Evolutionary conservation across 2,329 filamentous ascomycete genomes (phyloP), one percentile per base, ranked within the genome.

Genomic region (Colletotrichum lupini): DNA sequence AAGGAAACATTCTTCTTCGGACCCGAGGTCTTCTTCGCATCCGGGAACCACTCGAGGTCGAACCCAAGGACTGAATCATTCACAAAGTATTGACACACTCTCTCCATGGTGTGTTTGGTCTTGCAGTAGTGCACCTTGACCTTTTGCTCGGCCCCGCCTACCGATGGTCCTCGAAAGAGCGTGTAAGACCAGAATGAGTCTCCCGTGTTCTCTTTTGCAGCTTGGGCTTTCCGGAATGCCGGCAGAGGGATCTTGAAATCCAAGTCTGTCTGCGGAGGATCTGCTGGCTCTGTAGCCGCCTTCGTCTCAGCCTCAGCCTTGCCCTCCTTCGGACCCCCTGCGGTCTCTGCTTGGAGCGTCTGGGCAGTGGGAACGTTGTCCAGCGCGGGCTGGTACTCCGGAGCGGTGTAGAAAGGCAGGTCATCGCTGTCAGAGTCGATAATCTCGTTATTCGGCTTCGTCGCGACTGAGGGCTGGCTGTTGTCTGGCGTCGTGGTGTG

Each of bases 21-120:
- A 3, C 87, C 85, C 2, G 86, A 80, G 8, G 75, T 77, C 24
- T 80, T 85, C 6, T 79, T 83, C 0, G 90, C 86, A 6, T 88
- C 84, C 1, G 85, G 76, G 65, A 90, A 87, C 95, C 96, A 98
- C 83, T 98, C 96, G 74, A 98, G 87, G 78, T 98, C 95, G 74
- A 98, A 95, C 0, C 95, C 95, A n/a, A 98, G 80, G 2, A 97
- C 82, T 52, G 90, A 86, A 78, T 97, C 91, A 30, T 88, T 76
- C 52, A 91, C 79, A 76, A 98, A 98, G 70, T 92, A 87, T 70
- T 89, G 81, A 72, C 90, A 86, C 8, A 93, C 88, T 6, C 85
- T 82, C 80, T 98, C 94, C 22, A 93, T 92, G 3, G 89, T 90
- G 46, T 90, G 85, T 57, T 87, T 88, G 69, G 86, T 92, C 61